phyloP scores from a whole-genome alignment of 2,329 filamentous ascomycete genomes.

The Sclerotinia nivalis region DNA sequence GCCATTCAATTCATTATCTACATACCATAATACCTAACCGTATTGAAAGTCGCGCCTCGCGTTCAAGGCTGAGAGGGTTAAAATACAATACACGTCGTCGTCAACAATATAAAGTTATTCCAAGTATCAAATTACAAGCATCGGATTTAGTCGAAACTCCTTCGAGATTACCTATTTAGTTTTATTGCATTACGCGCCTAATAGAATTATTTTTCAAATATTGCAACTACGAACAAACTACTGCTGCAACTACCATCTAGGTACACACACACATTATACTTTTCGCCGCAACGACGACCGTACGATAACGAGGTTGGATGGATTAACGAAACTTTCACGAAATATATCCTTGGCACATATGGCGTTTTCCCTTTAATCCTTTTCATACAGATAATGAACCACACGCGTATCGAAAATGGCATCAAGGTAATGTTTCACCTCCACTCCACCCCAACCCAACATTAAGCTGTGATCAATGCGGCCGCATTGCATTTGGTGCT shows the following conservation, averaged over 20 bases:
- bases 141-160: neutral
- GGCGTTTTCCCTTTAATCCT: constrained; percentile 23
- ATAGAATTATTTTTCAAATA: neutral
- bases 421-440: constrained; percentile 39
- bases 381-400: constrained; percentile 34
- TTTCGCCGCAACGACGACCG: constrained; percentile 3
- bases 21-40: neutral
- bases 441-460: constrained; percentile 4
- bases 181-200: neutral
- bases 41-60: constrained; percentile 13
- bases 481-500: constrained; percentile 4
- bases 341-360: constrained; percentile 23
- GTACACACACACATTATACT: neutral
- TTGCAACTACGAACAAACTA: neutral
- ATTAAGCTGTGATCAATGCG: constrained; percentile 13
- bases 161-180: neutral
- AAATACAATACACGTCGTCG: neutral
- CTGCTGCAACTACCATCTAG: neutral
- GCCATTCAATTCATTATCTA: neutral
- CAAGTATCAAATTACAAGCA: neutral
- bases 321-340: constrained; percentile 11
- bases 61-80: constrained; percentile 6
- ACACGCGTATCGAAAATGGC: constrained; percentile 39
- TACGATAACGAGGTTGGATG: constrained; percentile 13
- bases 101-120: neutral